Percentiles rank a stretch among this genome's conserved stretches.
These are phyloP conservation scores for Beta macrorhiza DNA, from an alignment of 179 eudicot genomes.

Conservation along the genomic window DNA sequence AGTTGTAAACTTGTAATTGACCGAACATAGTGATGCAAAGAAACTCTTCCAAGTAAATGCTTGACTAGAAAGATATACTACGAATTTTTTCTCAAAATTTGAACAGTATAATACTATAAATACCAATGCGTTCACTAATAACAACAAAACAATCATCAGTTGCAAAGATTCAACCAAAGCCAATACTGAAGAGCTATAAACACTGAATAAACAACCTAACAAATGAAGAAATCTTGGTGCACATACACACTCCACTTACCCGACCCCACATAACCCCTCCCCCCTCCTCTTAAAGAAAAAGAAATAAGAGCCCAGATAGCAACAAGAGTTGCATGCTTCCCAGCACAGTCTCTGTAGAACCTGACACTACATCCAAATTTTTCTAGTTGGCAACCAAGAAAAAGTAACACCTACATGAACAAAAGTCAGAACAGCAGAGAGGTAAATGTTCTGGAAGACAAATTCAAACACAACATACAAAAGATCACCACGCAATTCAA, in stretches of 20 bases:
- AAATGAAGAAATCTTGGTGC: background rate
- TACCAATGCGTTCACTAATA: too few relatives aligned
- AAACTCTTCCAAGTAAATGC: background rate
- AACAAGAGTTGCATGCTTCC: background rate
- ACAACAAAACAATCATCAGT: too few relatives aligned
- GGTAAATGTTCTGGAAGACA: background rate
- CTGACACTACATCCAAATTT: background rate
- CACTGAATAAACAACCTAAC: background rate
- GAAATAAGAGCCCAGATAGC: background rate
- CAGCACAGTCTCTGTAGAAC: background rate
- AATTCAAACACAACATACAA: background rate
- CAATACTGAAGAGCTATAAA: too few relatives aligned
- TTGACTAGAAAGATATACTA: background rate
- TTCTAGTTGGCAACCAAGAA: background rate
- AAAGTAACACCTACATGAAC: background rate
- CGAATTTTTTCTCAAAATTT: too few relatives aligned
- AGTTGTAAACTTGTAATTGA: background rate
- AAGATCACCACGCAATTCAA: too few relatives aligned
- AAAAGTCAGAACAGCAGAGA: constrained; percentile 8
- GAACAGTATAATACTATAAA: too few relatives aligned
- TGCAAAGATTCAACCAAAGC: too few relatives aligned
- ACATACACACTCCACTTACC: background rate
- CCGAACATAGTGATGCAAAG: background rate
- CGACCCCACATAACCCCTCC: background rate
- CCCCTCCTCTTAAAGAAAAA: background rate